Percentiles rank a stretch among this genome's conserved stretches.
Conservation (phyloP, 345 rosid species). For the Boechera stricta region DNA sequence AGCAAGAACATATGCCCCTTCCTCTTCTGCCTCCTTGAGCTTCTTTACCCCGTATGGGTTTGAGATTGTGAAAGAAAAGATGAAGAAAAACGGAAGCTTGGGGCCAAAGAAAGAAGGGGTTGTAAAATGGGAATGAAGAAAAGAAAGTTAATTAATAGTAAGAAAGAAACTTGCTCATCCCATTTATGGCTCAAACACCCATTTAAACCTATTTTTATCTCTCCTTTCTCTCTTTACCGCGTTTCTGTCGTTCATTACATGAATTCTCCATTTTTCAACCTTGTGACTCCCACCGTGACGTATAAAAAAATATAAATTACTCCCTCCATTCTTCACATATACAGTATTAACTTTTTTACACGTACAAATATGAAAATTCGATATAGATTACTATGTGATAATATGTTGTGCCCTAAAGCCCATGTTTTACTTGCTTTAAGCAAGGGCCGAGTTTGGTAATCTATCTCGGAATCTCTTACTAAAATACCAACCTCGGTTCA, state of each 20-base stretch:
- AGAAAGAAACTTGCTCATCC: not conserved
- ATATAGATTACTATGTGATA: too few relatives aligned
- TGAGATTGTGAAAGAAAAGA: constrained; percentile 29
- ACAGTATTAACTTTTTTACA: not conserved
- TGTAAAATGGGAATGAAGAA: constrained; percentile 19
- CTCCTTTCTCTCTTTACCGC: constrained; percentile 1
- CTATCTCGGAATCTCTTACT: too few relatives aligned
- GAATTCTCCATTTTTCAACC: not conserved
- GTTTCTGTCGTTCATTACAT: not conserved
- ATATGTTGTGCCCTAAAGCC: too few relatives aligned
- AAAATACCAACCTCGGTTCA: too few relatives aligned
- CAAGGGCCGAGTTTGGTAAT: too few relatives aligned
- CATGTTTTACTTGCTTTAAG: too few relatives aligned
- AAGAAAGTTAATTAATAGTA: constrained; percentile 6
- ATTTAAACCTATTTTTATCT: constrained; percentile 30
- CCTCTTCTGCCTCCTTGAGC: constrained; percentile 37
- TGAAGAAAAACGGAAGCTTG: constrained; percentile 32
- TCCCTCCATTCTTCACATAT: not conserved
- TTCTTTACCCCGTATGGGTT: constrained; percentile 17
- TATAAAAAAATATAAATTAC: not conserved
- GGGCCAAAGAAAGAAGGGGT: constrained; percentile 36
- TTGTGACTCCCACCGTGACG: not conserved
- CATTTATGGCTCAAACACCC: constrained; percentile 24
- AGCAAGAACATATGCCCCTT: constrained; percentile 40
- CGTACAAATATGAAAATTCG: not conserved